Conservation (phyloP, 2,329 filamentous ascomycete species). For the Elsinoe australis region DNA sequence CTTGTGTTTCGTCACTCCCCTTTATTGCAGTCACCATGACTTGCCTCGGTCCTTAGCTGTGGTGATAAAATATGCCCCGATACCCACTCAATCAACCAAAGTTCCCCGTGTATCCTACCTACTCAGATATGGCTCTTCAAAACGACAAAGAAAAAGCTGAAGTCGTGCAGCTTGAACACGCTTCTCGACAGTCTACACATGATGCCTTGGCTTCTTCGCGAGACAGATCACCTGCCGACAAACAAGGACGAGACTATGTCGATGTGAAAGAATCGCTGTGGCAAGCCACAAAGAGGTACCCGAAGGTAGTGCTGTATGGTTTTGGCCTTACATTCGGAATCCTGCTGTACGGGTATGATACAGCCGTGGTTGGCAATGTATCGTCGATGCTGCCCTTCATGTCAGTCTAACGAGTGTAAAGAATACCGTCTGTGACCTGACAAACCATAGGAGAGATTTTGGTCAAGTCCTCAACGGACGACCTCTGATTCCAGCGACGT, state of each 20-base stretch:
- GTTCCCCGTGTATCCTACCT: neutral
- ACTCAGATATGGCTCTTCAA: neutral
- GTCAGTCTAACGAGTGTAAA: neutral
- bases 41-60: neutral
- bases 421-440: neutral
- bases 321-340: constrained; percentile 9
- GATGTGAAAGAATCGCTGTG: constrained; percentile 5
- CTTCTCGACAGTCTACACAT: neutral
- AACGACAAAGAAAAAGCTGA: neutral
- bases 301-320: constrained; percentile 7
- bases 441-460: neutral
- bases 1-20: neutral
- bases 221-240: neutral
- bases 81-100: too few relatives aligned
- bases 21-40: neutral
- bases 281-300: constrained; percentile 3
- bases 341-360: constrained; percentile 10
- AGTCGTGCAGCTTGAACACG: neutral
- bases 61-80: too few relatives aligned
- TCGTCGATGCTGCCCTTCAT: constrained; percentile 11
- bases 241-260: constrained; percentile 2
- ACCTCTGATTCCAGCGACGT: constrained; percentile 4
- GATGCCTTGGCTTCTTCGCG: neutral
- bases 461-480: constrained; percentile 1
- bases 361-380: constrained; percentile 3